Percentiles rank a stretch among this genome's conserved stretches.
Conservation (phyloP, 2,329 filamentous ascomycete genomes). For the Parascedosporium putredinis region DNA sequence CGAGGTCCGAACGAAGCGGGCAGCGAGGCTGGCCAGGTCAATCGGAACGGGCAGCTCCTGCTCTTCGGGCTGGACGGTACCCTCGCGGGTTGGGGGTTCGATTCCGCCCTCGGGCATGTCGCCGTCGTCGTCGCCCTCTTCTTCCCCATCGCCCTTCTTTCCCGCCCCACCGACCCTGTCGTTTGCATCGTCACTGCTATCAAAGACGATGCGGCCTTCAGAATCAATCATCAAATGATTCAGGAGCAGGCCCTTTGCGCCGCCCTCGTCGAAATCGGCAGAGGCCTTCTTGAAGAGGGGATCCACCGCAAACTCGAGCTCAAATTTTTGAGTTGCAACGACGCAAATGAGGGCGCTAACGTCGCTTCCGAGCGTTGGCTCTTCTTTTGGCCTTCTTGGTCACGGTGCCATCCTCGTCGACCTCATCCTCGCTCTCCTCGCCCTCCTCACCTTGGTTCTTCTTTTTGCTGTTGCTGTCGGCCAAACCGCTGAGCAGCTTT, state of each 20-base stretch:
- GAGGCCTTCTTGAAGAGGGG: constrained; percentile 99
- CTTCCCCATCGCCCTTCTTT: constrained; percentile 26
- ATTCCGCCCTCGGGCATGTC: constrained; percentile 21
- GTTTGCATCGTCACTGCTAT: constrained; percentile 81
- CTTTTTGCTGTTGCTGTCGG: constrained; percentile 72
- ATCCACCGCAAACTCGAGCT: constrained; percentile 92
- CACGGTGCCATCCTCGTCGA: constrained; percentile 50
- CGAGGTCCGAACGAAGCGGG: constrained; percentile 77
- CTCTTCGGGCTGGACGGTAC: constrained; percentile 27
- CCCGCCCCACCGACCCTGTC: constrained; percentile 29
- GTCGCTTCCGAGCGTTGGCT: constrained; percentile 81
- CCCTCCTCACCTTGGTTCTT: constrained; percentile 58
- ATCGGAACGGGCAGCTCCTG: constrained; percentile 52
- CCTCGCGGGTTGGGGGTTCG: background rate
- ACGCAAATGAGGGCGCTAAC: constrained; percentile 75
- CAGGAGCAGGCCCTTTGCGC: constrained; percentile 85
- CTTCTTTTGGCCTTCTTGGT: constrained; percentile 60
- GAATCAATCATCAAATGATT: constrained; percentile 96
- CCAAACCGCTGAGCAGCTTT: constrained; percentile 84
- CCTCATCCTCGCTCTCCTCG: constrained; percentile 54
- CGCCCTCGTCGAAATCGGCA: constrained; percentile 95
- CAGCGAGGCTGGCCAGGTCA: constrained; percentile 63
- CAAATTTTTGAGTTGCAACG: constrained; percentile 89
- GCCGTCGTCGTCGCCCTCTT: constrained; percentile 25
- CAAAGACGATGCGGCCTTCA: constrained; percentile 89